Base-by-base conservation (phyloP, 2,329 filamentous ascomycete genomes). In the Apiospora arundinis region DNA sequence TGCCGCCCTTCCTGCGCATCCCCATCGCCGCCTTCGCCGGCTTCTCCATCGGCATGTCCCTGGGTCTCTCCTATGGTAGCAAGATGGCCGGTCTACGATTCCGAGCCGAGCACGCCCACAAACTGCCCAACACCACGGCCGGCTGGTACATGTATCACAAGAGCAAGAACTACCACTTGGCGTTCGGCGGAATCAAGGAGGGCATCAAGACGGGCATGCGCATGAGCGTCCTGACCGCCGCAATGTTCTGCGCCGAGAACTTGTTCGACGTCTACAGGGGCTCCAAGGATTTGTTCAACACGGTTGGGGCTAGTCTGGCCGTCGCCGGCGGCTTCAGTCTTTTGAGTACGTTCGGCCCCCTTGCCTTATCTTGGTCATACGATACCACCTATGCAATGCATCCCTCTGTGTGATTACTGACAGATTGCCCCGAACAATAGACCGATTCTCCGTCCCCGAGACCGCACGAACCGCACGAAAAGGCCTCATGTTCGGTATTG, bases 121-220 rank as follows among this genome's bases (percentile, higher is more conserved):
- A 95, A 75, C 90, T 98, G 73, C 96, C 96, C 25, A 91, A 90
- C 4, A 92, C 92, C 0, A 91, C 93, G 37, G 90, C 91, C 2
- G 95, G 95, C 23, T 99, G 96, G 96, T 99, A 95, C 80, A 89
- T 98, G n/a, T 99, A 99, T 82, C 95, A 98, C 85, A 98, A 98
- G 83, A 94, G 91, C 80, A 98, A 98, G 83, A 98, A 97, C 82
- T 98, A 99, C 84, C 91, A 94, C 77, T 89, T 92, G 69, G 91
- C 93, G 77, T 88, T 92, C 28, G 93, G 92, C 7, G 95, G 93
- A 0, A 84, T 97, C 23, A 90, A 90, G 69, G 94, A 97, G 78
- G 96, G 94, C 0, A 76, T 94, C 68, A 91, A 88, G 75, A 93
- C 96, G 87, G 95, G 92, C 1, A 80, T 84, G 44, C 91, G 89